A percentile compares a stretch with the other conserved stretches of the same genome.
phyloP scores from a whole-genome alignment of 306 rosid species.

The Vigna unguiculata region DNA sequence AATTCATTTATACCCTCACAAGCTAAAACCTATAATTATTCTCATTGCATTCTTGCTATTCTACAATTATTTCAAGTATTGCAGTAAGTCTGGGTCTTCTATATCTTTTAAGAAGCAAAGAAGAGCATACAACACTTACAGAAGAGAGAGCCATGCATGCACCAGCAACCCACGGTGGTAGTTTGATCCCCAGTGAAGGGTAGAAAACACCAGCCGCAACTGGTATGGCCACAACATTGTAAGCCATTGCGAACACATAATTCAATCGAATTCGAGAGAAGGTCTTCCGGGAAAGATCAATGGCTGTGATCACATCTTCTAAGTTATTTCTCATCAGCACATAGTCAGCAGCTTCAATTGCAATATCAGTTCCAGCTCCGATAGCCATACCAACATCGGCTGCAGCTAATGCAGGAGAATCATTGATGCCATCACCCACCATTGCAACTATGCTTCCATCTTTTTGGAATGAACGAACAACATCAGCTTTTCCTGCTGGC shows the following conservation, averaged over 20 bases:
- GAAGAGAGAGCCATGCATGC: slow-evolving; percentile 99
- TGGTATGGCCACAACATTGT: slow-evolving; percentile 88
- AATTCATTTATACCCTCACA: slow-evolving; percentile 41
- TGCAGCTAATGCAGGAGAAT: slow-evolving; percentile 96
- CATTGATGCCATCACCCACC: slow-evolving; percentile 99
- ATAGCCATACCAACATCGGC: slow-evolving; percentile 97
- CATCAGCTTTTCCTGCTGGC: slow-evolving; percentile 98
- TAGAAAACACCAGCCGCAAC: slow-evolving; percentile 84
- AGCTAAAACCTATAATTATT: slow-evolving; percentile 35
- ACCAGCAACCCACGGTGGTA: slow-evolving; percentile 99
- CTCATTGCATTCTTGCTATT: slow-evolving; percentile 50
- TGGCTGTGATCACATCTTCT: slow-evolving; percentile 99
- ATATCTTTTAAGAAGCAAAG: slow-evolving; percentile 86
- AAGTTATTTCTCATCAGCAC: slow-evolving; percentile 91
- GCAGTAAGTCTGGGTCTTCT: slow-evolving; percentile 81
- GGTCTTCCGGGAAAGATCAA: slow-evolving; percentile 88
- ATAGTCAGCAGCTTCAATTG: slow-evolving; percentile 93
- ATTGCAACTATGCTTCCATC: slow-evolving; percentile 89
- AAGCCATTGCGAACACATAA: slow-evolving; percentile 89
- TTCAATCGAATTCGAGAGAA: slow-evolving; percentile 80
- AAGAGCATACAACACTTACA: slow-evolving; percentile 91
- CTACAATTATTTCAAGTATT: slow-evolving; percentile 86
- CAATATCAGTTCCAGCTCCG: slow-evolving; percentile 97
- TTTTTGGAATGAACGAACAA: slow-evolving; percentile 73
- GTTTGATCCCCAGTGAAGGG: slow-evolving; percentile 75